Conservation (phyloP, 192 early-diverging fungal genomes). For the Linderina pennispora region DNA sequence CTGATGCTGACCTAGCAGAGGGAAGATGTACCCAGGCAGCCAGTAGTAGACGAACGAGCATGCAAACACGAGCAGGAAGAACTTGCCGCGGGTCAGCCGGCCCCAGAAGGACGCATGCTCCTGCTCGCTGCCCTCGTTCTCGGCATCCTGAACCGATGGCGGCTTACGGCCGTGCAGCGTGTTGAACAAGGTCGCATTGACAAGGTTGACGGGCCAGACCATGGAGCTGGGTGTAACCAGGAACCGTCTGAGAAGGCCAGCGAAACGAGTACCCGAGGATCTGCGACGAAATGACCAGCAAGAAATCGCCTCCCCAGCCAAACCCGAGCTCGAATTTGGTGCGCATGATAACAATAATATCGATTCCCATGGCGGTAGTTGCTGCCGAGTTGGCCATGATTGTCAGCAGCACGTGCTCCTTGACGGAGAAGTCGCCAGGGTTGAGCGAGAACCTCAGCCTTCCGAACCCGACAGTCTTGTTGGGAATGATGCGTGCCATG, state of each 20-base stretch:
- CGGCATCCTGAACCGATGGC: constrained; percentile 10
- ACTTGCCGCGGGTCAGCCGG: constrained; percentile 47
- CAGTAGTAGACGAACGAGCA: constrained; percentile 54
- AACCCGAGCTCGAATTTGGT: constrained; percentile 51
- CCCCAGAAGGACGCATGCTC: neutral
- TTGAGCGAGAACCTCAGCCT: constrained; percentile 45
- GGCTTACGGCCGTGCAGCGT: constrained; percentile 20
- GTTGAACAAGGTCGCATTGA: constrained; percentile 42
- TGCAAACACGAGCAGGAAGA: constrained; percentile 53
- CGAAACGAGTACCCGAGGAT: constrained; percentile 54
- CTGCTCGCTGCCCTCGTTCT: neutral
- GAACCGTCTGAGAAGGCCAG: constrained; percentile 48
- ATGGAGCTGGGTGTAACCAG: constrained; percentile 50
- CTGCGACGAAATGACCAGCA: constrained; percentile 56
- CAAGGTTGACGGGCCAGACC: constrained; percentile 51
- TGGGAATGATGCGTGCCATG: constrained; percentile 52
- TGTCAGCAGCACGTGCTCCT: constrained; percentile 71
- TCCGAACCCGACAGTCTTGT: neutral
- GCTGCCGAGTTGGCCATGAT: constrained; percentile 59
- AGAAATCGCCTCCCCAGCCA: constrained; percentile 46
- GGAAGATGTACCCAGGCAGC: constrained; percentile 55
- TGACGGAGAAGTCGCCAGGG: constrained; percentile 69
- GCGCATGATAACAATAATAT: constrained; percentile 52
- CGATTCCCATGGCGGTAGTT: constrained; percentile 54
- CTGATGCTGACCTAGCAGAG: constrained; percentile 47